Evolutionary conservation across 345 rosid genomes (phyloP).

Genomic region (Populus euphratica): DNA sequence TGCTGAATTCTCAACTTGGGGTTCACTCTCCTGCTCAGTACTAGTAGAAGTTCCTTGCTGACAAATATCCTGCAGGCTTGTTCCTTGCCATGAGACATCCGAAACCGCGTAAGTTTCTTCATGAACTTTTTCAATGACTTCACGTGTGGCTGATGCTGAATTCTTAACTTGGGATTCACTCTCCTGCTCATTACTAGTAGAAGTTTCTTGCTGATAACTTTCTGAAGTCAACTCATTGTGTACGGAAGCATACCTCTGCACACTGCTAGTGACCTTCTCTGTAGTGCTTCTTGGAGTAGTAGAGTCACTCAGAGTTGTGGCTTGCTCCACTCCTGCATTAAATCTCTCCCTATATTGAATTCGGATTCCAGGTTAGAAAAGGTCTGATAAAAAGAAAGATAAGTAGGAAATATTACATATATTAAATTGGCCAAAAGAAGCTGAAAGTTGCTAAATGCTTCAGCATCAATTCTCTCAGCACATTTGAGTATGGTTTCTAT

Average conservation of each 20-base stretch:
- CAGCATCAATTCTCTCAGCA: not conserved
- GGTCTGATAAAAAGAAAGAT: not conserved
- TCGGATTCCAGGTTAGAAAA: not conserved
- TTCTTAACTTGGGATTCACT: not conserved
- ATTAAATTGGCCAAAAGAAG: not conserved
- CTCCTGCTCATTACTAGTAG: slow-evolving; percentile 2
- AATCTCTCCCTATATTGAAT: slow-evolving; percentile 48
- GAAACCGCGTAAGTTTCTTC: slow-evolving; percentile 18
- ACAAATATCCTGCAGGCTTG: too few species aligned
- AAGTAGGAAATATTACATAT: not conserved
- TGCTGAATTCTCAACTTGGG: not conserved
- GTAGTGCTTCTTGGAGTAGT: slow-evolving; percentile 7
- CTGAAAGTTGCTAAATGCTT: not conserved
- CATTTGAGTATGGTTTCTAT: not conserved
- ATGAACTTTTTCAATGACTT: slow-evolving; percentile 9
- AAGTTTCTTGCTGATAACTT: not conserved
- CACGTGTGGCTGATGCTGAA: not conserved
- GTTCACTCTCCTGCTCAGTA: not conserved
- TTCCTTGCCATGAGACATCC: slow-evolving; percentile 8
- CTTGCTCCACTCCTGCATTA: slow-evolving; percentile 29
- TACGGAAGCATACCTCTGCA: slow-evolving; percentile 18
- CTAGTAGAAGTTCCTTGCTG: not conserved
- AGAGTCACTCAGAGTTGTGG: slow-evolving; percentile 7
- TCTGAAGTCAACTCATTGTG: slow-evolving; percentile 5
- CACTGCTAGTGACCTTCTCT: slow-evolving; percentile 5